A percentile compares a stretch with the other conserved stretches of the same genome.
Evolutionary conservation across 73 alveolate genomes (phyloP).

Genomic region (Tetrahymena elliotti): DNA sequence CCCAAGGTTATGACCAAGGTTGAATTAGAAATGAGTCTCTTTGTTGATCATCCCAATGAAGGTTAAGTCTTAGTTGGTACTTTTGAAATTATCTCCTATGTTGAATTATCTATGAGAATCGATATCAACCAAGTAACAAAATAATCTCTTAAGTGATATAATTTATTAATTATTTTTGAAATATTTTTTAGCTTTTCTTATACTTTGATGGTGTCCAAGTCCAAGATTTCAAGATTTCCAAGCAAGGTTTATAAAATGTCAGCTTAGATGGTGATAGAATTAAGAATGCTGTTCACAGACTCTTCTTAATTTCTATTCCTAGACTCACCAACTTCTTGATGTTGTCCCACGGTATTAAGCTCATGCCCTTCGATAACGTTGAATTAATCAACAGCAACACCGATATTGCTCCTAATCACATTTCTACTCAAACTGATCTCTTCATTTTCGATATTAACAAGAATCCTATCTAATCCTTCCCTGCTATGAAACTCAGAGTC

Average conservation of each 20-base stretch:
- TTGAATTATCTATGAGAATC: not conserved
- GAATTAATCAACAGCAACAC: not conserved
- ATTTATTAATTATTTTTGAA: too few species aligned
- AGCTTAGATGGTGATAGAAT: not conserved
- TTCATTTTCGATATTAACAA: not conserved
- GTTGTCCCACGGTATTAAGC: not conserved
- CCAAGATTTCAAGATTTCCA: not conserved
- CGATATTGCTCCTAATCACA: not conserved
- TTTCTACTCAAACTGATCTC: not conserved
- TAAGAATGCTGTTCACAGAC: not conserved
- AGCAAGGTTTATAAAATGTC: not conserved
- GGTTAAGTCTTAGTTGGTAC: not conserved
- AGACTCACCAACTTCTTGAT: not conserved
- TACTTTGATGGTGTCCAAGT: not conserved
- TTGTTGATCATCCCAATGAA: not conserved
- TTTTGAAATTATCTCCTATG: not conserved
- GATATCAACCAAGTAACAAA: not conserved
- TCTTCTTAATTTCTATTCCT: not conserved
- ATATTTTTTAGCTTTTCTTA: not conserved
- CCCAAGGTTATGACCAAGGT: slow-evolving; percentile 1
- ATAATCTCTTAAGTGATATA: not conserved
- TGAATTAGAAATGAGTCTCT: not conserved
- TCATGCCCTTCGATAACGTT: not conserved
- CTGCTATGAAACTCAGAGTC: not conserved
- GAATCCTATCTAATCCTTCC: not conserved